These are phyloP conservation scores for Anisodus acutangulus DNA, from an alignment of 257 asterid species.

Conservation along the genomic window DNA sequence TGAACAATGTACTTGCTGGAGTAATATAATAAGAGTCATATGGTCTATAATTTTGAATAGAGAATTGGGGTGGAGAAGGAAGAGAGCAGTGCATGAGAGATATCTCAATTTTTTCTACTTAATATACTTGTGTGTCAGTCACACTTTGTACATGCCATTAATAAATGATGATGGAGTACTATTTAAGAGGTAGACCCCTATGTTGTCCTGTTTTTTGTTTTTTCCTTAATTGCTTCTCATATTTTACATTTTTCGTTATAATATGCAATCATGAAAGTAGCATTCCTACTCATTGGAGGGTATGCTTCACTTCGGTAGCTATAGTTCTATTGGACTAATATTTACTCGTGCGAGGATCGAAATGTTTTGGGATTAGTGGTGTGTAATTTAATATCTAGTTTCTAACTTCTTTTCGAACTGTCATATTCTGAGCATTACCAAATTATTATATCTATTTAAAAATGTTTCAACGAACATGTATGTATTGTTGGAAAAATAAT, in stretches of 20 bases:
- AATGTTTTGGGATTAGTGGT: not conserved
- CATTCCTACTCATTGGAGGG: not conserved
- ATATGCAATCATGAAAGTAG: not conserved
- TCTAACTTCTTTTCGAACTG: not conserved
- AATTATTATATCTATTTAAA: not conserved
- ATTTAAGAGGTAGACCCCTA: not conserved
- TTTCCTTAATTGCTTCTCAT: not conserved
- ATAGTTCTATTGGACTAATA: too few species aligned
- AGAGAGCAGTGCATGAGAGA: not conserved
- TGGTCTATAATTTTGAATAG: not conserved
- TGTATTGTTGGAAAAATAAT: too few species aligned
- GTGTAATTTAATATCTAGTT: not conserved
- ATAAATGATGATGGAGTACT: constrained; percentile 11
- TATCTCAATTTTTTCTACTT: not conserved
- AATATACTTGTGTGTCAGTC: not conserved
- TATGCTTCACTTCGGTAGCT: not conserved
- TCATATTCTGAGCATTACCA: not conserved
- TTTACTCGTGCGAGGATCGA: not conserved
- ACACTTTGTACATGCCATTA: not conserved
- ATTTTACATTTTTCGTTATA: not conserved
- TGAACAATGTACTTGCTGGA: not conserved
- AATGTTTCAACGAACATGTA: too few species aligned
- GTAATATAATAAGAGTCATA: not conserved
- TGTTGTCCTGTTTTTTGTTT: too few species aligned
- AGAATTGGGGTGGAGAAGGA: not conserved